These are phyloP conservation scores for Trichosanthes cucumerina DNA, from an alignment of 306 rosid species.

Conservation along the genomic window DNA sequence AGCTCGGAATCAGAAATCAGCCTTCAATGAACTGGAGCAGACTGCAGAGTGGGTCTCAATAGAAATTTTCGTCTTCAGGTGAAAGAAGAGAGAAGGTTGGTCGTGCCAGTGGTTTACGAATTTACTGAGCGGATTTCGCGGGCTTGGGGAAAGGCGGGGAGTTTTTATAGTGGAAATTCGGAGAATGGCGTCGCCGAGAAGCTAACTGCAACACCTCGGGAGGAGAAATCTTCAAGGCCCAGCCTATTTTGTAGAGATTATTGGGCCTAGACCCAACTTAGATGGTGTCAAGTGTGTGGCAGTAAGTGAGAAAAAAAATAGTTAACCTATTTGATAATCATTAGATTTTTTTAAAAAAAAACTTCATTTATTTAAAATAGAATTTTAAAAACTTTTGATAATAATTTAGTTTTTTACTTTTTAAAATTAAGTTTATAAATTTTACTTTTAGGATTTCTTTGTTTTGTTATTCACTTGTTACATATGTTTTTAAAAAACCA, in stretches of 20 bases:
- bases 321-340: no score
- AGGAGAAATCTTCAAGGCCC: neutral
- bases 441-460: no score
- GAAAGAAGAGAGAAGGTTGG: neutral
- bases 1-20: neutral
- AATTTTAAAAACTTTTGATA: no score
- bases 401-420: no score
- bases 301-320: no score
- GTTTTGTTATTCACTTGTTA: no score
- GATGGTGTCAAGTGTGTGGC: neutral
- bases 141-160: neutral
- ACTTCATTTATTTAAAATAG: no score
- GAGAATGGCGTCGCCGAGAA: conserved; percentile 4
- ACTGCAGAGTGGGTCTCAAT: neutral
- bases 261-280: conserved; percentile 1
- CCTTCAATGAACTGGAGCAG: neutral
- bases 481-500: no score
- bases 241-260: neutral
- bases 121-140: neutral
- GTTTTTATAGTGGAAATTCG: neutral
- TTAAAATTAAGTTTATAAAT: no score
- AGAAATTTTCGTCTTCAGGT: neutral
- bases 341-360: no score
- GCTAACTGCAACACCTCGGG: neutral
- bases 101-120: neutral